These are phyloP conservation scores for Filosporella fistucella DNA, from an alignment of 495 filamentous ascomycete species.

Conservation along the genomic window DNA sequence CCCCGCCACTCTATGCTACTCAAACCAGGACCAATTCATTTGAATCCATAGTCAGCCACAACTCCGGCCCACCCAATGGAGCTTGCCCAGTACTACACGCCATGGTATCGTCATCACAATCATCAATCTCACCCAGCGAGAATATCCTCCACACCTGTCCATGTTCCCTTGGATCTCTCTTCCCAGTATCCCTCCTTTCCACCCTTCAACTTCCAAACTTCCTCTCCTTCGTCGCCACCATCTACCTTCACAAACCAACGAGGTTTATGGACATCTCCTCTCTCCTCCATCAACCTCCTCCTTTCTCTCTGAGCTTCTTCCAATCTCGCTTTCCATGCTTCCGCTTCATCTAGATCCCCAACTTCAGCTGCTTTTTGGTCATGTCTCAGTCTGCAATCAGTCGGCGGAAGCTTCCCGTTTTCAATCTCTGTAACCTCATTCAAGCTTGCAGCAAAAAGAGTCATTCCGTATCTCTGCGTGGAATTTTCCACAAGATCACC, in stretches of 20 bases:
- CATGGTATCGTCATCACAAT: too few relatives aligned
- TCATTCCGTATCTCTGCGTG: constrained; percentile 77
- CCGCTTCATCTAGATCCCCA: constrained; percentile 77
- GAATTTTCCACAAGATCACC: constrained; percentile 73
- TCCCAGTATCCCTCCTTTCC: constrained; percentile 94
- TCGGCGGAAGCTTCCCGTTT: constrained; percentile 63
- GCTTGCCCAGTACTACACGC: too few relatives aligned
- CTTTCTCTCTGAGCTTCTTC: constrained; percentile 82
- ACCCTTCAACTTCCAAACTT: constrained; percentile 66
- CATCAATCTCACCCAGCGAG: constrained; percentile 41
- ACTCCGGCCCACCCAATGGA: too few relatives aligned
- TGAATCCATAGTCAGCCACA: too few relatives aligned
- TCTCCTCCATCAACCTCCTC: constrained; percentile 68
- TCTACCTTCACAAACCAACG: constrained; percentile 72
- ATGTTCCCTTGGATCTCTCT: constrained; percentile 62
- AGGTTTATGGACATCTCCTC: constrained; percentile 65
- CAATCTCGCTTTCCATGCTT: constrained; percentile 73
- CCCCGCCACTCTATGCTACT: too few relatives aligned
- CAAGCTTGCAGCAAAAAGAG: constrained; percentile 75
- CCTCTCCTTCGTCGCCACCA: constrained; percentile 32
- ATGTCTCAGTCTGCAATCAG: constrained; percentile 79
- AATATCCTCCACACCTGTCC: constrained; percentile 67
- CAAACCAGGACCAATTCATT: too few relatives aligned
- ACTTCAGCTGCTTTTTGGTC: constrained; percentile 87
- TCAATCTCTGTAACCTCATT: constrained; percentile 88